Conservation (phyloP, 805 yeast species). For the Cyberlindnera veronae region DNA sequence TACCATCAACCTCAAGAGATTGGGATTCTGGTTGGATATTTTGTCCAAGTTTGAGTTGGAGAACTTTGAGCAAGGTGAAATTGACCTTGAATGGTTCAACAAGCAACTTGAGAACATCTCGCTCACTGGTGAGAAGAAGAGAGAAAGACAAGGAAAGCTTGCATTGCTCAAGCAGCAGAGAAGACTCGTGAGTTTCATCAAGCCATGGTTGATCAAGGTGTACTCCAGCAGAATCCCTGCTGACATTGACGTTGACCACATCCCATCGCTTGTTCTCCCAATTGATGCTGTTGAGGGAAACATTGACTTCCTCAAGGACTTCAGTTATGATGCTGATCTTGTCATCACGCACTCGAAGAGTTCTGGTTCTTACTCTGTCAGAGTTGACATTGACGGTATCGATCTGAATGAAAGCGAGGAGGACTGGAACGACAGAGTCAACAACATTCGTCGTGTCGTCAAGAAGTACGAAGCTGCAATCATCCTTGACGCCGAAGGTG, state of each 20-base stretch:
- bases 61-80: slow-evolving; percentile 77
- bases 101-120: slow-evolving; percentile 78
- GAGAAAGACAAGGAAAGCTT: slow-evolving; percentile 62
- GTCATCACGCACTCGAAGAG: slow-evolving; percentile 62
- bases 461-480: slow-evolving; percentile 64
- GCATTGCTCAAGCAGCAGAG: slow-evolving; percentile 69
- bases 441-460: slow-evolving; percentile 48
- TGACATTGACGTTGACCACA: slow-evolving; percentile 29
- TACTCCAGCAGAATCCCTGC: slow-evolving; percentile 30
- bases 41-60: slow-evolving; percentile 78
- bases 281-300: slow-evolving; percentile 37
- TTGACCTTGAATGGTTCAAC: slow-evolving; percentile 91
- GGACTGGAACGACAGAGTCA: slow-evolving; percentile 52
- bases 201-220: slow-evolving; percentile 43
- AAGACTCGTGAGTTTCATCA: slow-evolving; percentile 56
- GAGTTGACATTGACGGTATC: slow-evolving; percentile 71
- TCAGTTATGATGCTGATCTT: slow-evolving; percentile 66
- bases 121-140: slow-evolving; percentile 63
- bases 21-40: slow-evolving; percentile 71
- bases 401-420: slow-evolving; percentile 65
- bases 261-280: slow-evolving; percentile 47
- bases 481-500: slow-evolving; percentile 54
- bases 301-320: slow-evolving; percentile 55
- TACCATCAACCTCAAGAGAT: slow-evolving; percentile 66
- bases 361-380: slow-evolving; percentile 52